Percentiles rank a stretch among this genome's conserved stretches.
Evolutionary conservation across 495 filamentous ascomycete species (phyloP).

Genomic region (Podospora comata): DNA sequence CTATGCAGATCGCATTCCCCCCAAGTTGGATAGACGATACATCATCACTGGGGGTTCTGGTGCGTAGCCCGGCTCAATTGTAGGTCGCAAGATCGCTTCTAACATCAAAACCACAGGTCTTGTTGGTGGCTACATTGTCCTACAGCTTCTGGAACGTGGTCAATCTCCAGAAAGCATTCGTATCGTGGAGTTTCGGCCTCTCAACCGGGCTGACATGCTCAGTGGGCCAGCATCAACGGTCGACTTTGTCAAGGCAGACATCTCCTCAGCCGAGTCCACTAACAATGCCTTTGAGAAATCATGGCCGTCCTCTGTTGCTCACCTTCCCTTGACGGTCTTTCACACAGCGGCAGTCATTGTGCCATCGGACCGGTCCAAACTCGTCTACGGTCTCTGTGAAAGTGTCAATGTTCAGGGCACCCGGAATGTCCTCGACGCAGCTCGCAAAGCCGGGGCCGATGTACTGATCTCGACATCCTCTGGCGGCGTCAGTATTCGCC

Average conservation of each 20-base stretch:
- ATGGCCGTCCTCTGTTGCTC: constrained; percentile 32
- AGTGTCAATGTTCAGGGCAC: constrained; percentile 59
- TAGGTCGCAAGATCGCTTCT: not conserved
- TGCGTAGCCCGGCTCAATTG: constrained; percentile 31
- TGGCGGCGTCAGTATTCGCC: constrained; percentile 49
- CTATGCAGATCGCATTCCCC: constrained; percentile 48
- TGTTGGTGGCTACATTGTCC: constrained; percentile 44
- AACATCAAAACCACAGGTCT: constrained; percentile 31
- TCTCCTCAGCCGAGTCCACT: constrained; percentile 37
- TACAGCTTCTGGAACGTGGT: constrained; percentile 44
- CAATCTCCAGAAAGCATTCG: constrained; percentile 40
- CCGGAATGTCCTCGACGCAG: constrained; percentile 53
- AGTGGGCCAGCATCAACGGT: constrained; percentile 28
- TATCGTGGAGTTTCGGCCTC: constrained; percentile 40
- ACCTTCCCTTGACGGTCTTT: constrained; percentile 43
- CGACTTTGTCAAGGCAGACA: constrained; percentile 43
- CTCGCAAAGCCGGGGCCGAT: constrained; percentile 47
- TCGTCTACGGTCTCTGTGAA: constrained; percentile 38
- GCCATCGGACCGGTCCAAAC: constrained; percentile 41
- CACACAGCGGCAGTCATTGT: constrained; percentile 47
- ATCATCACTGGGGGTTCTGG: constrained; percentile 57
- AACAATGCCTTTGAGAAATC: constrained; percentile 37
- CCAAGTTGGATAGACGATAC: constrained; percentile 54
- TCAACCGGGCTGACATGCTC: constrained; percentile 38
- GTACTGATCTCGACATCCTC: constrained; percentile 60